Percentiles rank a stretch among this genome's conserved stretches.
These are phyloP conservation scores for Lentinus brumalis DNA, from an alignment of 768 basidiomycete species.

Conservation along the genomic window DNA sequence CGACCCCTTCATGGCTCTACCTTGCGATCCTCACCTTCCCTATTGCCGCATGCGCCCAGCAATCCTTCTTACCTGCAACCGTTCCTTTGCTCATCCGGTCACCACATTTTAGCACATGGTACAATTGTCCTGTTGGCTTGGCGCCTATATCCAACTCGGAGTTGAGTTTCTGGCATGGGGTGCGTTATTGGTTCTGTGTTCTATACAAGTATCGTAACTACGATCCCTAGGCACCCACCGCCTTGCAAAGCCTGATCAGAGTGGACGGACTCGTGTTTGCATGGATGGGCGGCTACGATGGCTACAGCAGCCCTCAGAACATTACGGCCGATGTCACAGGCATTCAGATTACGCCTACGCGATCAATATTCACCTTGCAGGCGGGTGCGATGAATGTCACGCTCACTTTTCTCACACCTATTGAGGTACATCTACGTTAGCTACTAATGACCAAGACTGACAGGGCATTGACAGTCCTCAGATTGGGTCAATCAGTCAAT, in stretches of 20 bases:
- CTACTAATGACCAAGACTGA: too few species aligned
- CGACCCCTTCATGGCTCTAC: too few species aligned
- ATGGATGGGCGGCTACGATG: conserved; percentile 20
- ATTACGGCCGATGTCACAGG: conserved; percentile 21
- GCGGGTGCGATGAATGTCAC: conserved; percentile 40
- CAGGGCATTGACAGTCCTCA: too few species aligned
- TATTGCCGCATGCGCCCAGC: background rate
- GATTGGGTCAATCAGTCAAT: conserved; percentile 41
- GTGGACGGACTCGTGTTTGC: conserved; percentile 21
- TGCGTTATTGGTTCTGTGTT: background rate
- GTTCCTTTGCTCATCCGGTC: conserved; percentile 25
- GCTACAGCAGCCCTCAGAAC: background rate
- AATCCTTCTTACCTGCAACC: conserved; percentile 14
- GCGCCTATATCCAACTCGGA: conserved; percentile 10
- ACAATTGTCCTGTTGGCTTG: background rate
- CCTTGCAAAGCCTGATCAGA: conserved; percentile 22
- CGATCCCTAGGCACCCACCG: conserved; percentile 2
- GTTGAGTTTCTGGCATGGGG: conserved; percentile 21
- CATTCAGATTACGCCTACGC: conserved; percentile 38
- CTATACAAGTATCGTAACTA: too few species aligned
- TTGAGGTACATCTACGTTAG: conserved; percentile 37
- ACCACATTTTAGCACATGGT: conserved; percentile 29
- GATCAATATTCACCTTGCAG: conserved; percentile 33
- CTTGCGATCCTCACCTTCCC: too few species aligned
- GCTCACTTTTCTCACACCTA: conserved; percentile 41